Percentiles rank a stretch among this genome's conserved stretches.
Evolutionary conservation across 2,329 filamentous ascomycete genomes (phyloP).

Genomic region (Beauveria pseudobassiana): DNA sequence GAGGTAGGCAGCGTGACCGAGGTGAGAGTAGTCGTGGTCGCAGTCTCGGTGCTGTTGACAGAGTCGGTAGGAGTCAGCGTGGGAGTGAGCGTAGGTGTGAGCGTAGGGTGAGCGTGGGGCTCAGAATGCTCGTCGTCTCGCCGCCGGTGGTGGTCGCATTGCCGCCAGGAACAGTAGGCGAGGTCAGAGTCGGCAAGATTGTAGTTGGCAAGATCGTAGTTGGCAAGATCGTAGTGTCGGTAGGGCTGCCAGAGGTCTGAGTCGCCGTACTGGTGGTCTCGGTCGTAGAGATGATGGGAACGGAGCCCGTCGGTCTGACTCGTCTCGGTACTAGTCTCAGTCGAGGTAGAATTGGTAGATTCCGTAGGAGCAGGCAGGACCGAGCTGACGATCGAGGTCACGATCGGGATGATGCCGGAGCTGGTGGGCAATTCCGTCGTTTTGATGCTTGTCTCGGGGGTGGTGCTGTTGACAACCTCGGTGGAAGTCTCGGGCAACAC

Average conservation of each 20-base stretch:
- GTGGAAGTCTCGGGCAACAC: neutral
- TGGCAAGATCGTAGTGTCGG: slow-evolving; percentile 10
- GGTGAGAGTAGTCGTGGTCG: neutral
- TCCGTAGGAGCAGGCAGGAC: neutral
- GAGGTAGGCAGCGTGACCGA: neutral
- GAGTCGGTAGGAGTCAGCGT: neutral
- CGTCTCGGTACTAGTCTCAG: neutral
- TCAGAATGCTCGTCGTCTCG: slow-evolving; percentile 3
- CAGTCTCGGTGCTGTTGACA: neutral
- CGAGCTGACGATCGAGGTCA: slow-evolving; percentile 11
- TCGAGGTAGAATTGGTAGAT: neutral
- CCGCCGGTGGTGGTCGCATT: slow-evolving; percentile 9
- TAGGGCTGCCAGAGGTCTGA: slow-evolving; percentile 11
- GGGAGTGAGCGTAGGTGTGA: neutral
- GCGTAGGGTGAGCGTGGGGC: neutral
- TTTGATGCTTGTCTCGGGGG: neutral
- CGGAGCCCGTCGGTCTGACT: neutral
- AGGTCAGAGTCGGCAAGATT: slow-evolving; percentile 1
- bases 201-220: neutral
- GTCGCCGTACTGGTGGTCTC: neutral
- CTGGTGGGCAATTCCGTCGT: neutral
- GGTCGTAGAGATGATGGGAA: neutral
- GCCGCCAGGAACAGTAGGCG: neutral
- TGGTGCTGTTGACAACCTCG: slow-evolving; percentile 3
- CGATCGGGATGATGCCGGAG: neutral